A percentile compares a stretch with the other conserved stretches of the same genome.
Conservation (phyloP, 257 asterid genomes). For the Petunia secreta region DNA sequence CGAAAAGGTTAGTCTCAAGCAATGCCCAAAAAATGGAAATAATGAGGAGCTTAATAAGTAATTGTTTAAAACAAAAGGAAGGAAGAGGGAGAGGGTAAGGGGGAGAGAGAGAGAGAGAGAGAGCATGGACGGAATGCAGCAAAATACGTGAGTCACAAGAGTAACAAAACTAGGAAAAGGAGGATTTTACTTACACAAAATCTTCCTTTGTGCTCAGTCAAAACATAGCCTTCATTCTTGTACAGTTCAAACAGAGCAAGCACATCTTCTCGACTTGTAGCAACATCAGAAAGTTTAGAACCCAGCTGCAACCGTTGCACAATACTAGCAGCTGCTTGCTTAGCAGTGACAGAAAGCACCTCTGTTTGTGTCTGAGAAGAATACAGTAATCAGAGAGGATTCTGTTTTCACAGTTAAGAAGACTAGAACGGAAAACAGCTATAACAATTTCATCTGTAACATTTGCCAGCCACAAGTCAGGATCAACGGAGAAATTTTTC, state of each 20-base stretch:
- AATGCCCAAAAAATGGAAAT: neutral
- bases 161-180: constrained; percentile 7
- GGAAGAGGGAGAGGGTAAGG: no score
- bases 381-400: constrained; percentile 17
- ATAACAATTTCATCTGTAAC: neutral
- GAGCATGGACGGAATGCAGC: neutral
- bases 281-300: constrained; percentile 72
- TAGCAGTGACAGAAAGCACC: constrained; percentile 72
- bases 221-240: constrained; percentile 75
- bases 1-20: neutral
- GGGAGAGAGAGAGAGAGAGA: neutral
- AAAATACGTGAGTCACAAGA: neutral
- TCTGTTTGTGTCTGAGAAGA: constrained; percentile 57
- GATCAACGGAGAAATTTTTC: neutral
- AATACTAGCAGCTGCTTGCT: constrained; percentile 76
- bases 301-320: constrained; percentile 75
- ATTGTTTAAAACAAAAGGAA: neutral
- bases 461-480: neutral
- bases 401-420: neutral
- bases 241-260: constrained; percentile 66
- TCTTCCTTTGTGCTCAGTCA: constrained; percentile 77
- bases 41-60: neutral
- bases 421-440: neutral
- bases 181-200: constrained; percentile 64
- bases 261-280: constrained; percentile 72